These are phyloP conservation scores for Globisporangium echinulatum DNA, from an alignment of 352 stramenopile genomes.

Conservation along the genomic window DNA sequence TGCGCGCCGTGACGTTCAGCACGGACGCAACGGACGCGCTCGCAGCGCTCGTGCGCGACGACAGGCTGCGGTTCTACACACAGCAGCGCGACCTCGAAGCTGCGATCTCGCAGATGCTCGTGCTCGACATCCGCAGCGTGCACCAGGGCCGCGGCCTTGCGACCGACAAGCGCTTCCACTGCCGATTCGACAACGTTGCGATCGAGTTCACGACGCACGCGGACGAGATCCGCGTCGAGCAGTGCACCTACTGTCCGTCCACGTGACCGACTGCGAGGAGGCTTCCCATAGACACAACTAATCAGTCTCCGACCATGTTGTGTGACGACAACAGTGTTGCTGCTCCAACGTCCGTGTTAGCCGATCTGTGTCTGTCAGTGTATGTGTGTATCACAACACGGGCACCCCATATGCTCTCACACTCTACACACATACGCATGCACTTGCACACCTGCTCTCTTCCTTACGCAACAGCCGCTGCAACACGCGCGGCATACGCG, in stretches of 20 bases:
- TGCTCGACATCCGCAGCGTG: constrained; percentile 78
- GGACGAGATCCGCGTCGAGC: constrained; percentile 54
- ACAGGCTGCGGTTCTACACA: constrained; percentile 63
- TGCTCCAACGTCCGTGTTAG: background rate
- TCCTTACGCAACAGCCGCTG: background rate
- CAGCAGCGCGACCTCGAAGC: constrained; percentile 36
- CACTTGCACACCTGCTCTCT: background rate
- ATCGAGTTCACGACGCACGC: constrained; percentile 75
- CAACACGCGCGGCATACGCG: constrained; percentile 5
- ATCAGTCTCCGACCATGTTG: too few relatives aligned
- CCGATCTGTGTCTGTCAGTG: too few relatives aligned
- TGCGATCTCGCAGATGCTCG: constrained; percentile 76
- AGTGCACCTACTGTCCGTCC: constrained; percentile 29
- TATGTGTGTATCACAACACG: too few relatives aligned
- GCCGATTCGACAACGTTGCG: constrained; percentile 66
- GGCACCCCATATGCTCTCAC: too few relatives aligned
- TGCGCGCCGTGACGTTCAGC: constrained; percentile 50
- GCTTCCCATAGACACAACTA: background rate
- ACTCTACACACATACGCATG: too few relatives aligned
- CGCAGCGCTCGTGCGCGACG: constrained; percentile 29
- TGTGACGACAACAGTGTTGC: background rate
- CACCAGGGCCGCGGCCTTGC: constrained; percentile 63
- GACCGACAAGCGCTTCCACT: constrained; percentile 54
- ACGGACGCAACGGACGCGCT: constrained; percentile 30
- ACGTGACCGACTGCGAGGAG: constrained; percentile 1